These are phyloP conservation scores for Anastatica hierochuntica DNA, from an alignment of 345 rosid species.

Conservation along the genomic window DNA sequence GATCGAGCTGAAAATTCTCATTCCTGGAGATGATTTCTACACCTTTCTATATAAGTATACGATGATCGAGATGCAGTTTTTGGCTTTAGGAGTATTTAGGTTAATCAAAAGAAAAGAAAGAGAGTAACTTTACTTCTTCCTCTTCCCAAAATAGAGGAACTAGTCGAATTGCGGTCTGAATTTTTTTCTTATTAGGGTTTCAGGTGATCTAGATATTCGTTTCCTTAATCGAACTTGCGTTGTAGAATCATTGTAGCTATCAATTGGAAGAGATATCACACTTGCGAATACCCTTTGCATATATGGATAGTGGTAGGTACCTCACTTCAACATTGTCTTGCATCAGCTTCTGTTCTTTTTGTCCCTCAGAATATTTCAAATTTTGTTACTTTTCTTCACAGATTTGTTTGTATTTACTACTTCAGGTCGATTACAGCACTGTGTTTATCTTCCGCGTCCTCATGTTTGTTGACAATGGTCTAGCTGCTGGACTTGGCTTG, in stretches of 20 bases:
- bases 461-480: slow-evolving; percentile 94
- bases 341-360: background rate
- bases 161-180: no score
- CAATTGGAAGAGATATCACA: slow-evolving; percentile 74
- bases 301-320: slow-evolving; percentile 93
- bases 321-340: background rate
- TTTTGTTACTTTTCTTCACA: background rate
- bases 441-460: slow-evolving; percentile 85
- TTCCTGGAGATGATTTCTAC: background rate
- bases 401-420: background rate
- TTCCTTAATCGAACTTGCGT: slow-evolving; percentile 17
- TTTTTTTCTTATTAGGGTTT: no score
- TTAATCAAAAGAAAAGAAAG: no score
- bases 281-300: slow-evolving; percentile 80
- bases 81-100: background rate
- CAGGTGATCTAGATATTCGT: slow-evolving; percentile 3
- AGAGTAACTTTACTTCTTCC: no score
- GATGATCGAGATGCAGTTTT: background rate
- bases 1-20: slow-evolving; percentile 12
- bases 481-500: slow-evolving; percentile 98
- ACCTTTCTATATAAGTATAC: no score
- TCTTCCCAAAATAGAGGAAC: no score
- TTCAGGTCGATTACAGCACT: slow-evolving; percentile 86
- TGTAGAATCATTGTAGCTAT: slow-evolving; percentile 75
- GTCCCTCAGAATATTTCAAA: background rate